Conservation (phyloP, 75 land plant species). For the Chamaecyparis obtusa region DNA sequence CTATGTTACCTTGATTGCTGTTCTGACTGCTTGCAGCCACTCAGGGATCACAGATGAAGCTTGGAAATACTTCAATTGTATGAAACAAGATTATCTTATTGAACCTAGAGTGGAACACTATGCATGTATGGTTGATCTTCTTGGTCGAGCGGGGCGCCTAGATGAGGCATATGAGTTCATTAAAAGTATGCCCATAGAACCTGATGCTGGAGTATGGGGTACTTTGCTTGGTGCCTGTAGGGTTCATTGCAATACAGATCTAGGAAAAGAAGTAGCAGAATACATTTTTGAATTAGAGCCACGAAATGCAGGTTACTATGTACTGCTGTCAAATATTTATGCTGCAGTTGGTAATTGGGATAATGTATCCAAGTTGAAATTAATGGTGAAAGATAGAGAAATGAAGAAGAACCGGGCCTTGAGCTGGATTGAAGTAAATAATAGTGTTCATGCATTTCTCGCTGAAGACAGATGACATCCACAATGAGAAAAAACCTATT, state of each 20-base stretch:
- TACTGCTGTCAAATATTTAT: slow-evolving; percentile 50
- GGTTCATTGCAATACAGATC: slow-evolving; percentile 43
- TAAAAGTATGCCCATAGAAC: slow-evolving; percentile 19
- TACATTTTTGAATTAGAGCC: slow-evolving; percentile 21
- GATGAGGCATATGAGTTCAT: slow-evolving; percentile 49
- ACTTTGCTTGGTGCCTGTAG: slow-evolving; percentile 59
- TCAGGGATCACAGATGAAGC: slow-evolving; percentile 51
- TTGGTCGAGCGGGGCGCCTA: slow-evolving; percentile 46
- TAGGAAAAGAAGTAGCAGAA: slow-evolving; percentile 34
- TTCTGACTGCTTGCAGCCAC: slow-evolving; percentile 51
- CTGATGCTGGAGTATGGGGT: slow-evolving; percentile 34
- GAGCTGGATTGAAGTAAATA: slow-evolving; percentile 47
- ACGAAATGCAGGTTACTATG: slow-evolving; percentile 22
- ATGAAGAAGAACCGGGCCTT: slow-evolving; percentile 48
- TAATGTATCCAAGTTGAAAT: slow-evolving; percentile 33
- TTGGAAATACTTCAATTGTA: slow-evolving; percentile 22
- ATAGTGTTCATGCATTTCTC: slow-evolving; percentile 34
- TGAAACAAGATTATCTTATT: slow-evolving; percentile 30
- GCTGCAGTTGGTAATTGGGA: slow-evolving; percentile 43
- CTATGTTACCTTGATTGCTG: slow-evolving; percentile 46
- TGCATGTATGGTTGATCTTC: slow-evolving; percentile 53
- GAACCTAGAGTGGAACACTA: slow-evolving; percentile 53
- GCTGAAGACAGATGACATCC: slow-evolving; percentile 38
- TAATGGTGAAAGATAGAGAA: slow-evolving; percentile 34
- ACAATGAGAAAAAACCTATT: slow-evolving; percentile 19